Conservation (phyloP, 2,329 filamentous ascomycete species). For the Alternaria sp. region DNA sequence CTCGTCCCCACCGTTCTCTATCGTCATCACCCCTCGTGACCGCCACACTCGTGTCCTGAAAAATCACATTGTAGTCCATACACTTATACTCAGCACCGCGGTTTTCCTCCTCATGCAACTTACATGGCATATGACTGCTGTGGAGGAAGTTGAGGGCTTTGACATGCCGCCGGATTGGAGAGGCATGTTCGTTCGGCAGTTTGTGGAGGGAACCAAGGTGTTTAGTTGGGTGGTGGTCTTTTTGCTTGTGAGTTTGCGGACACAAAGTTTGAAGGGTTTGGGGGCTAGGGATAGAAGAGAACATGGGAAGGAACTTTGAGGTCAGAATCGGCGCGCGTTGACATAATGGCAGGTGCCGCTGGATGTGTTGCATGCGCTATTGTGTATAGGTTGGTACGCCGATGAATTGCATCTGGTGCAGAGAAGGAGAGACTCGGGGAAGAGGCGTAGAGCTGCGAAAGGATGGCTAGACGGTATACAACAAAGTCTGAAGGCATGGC, state of each 20-base stretch:
- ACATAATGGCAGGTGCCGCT: not conserved
- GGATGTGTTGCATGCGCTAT: not conserved
- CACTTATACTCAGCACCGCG: not conserved
- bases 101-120: constrained; percentile 1
- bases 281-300: not conserved
- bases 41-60: not conserved
- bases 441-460: not conserved
- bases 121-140: not conserved
- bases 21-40: not conserved
- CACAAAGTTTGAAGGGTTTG: not conserved
- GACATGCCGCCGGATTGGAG: not conserved
- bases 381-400: not conserved
- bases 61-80: not conserved
- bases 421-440: not conserved
- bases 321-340: not conserved
- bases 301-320: not conserved
- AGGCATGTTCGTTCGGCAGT: not conserved
- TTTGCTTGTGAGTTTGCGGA: constrained; percentile 2
- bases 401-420: not conserved
- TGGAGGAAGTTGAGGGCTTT: not conserved
- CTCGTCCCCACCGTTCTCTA: not conserved
- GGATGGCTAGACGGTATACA: not conserved
- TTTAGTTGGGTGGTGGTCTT: not conserved
- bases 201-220: not conserved
- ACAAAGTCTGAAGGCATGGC: not conserved